phyloP scores from a whole-genome alignment of 768 basidiomycete genomes.

The Lepiota brunneoincarnata region DNA sequence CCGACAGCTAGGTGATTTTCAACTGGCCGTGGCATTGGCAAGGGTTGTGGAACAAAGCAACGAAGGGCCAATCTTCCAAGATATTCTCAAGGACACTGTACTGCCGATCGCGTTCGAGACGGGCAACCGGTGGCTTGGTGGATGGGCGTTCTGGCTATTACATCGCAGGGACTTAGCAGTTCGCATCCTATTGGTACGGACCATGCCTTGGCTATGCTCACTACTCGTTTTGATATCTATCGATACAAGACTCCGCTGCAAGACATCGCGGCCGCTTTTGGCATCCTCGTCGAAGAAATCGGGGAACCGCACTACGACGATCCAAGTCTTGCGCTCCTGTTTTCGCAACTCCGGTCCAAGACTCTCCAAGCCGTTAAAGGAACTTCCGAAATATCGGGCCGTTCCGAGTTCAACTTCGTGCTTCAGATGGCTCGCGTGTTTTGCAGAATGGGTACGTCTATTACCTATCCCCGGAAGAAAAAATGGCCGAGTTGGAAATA shows the following conservation, averaged over 20 bases:
- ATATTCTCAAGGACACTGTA: slow-evolving; percentile 71
- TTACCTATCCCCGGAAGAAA: too few relatives aligned
- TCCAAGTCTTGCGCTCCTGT: slow-evolving; percentile 86
- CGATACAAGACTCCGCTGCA: slow-evolving; percentile 64
- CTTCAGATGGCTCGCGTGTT: slow-evolving; percentile 92
- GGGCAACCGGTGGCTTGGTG: slow-evolving; percentile 91
- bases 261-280: slow-evolving; percentile 61
- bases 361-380: slow-evolving; percentile 93
- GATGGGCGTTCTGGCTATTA: slow-evolving; percentile 97
- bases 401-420: slow-evolving; percentile 92
- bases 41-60: slow-evolving; percentile 81
- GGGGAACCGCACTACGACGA: slow-evolving; percentile 92
- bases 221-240: background rate
- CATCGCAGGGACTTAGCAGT: slow-evolving; percentile 85
- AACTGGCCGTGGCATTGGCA: slow-evolving; percentile 85
- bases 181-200: slow-evolving; percentile 80
- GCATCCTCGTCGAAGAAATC: slow-evolving; percentile 58
- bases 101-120: slow-evolving; percentile 81
- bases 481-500: background rate
- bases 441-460: slow-evolving; percentile 82
- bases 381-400: slow-evolving; percentile 85
- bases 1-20: slow-evolving; percentile 85
- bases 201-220: too few relatives aligned
- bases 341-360: slow-evolving; percentile 85
- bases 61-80: slow-evolving; percentile 72